Evolutionary conservation across 805 yeast genomes (phyloP), one percentile per base, ranked within the genome.

Genomic region (Barnettozyma salicaria): DNA sequence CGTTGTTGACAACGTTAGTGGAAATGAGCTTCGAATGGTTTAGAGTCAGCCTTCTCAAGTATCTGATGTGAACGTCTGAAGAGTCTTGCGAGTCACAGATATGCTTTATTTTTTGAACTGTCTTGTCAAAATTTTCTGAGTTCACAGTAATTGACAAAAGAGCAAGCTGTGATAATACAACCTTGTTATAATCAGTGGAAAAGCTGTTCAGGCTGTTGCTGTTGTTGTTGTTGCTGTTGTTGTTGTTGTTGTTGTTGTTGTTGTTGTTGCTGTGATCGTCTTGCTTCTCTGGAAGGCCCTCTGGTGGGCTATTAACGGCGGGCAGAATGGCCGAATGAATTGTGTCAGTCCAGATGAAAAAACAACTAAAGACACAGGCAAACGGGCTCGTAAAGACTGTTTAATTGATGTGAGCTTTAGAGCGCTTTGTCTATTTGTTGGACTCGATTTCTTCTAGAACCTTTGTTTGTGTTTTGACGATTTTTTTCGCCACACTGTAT

Each of bases 121-220:
- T 61, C 16, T 58, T 42, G 18, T 58, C 60, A 51, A 68, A 64
- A 55, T 68, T 70, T 17, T 58, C 56, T 18, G 58, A 57, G 22
- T 63, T 55, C 43, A 70, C 58, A 17, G 73, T 67, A 26, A 72
- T 60, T 34, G 71, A 59, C 33, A 78, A 58, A 33, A 78, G 63
- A 14, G 73, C 64, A 28, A 80, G 52, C 56, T 80, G 86, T 24
- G 76, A 69, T 40, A 68, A 52, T 30, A 69, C 58, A 35, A 73
- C 71, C 50, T 50, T 53, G 22, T 36, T 41, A 37, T 44, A 39
- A 39, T 47, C 49, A 13, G 32, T 16, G 27, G 41, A 31, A 14
- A 24, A 33, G 30, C 11, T 26, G 26, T 28, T 27, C 26, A 19
- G 22, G 25, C 14, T 36, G 24, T 34, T 20, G 34, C 42, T 26